Percentiles rank a stretch among this genome's conserved stretches.
These are phyloP conservation scores for Harringtonia aguacate DNA, from an alignment of 2,329 filamentous ascomycete genomes.

Conservation along the genomic window DNA sequence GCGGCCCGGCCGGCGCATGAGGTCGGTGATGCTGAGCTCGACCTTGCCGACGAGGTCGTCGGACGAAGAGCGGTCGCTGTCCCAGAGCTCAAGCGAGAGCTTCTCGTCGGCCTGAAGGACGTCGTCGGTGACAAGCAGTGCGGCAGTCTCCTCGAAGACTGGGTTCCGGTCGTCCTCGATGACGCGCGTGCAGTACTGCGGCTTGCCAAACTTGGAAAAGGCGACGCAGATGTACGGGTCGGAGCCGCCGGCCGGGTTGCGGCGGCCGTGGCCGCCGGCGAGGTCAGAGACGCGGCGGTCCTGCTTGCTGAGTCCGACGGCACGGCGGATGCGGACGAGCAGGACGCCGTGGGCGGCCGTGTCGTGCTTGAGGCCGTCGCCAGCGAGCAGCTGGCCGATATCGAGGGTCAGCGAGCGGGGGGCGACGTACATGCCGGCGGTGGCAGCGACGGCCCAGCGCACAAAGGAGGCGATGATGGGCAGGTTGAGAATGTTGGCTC, in stretches of 20 bases:
- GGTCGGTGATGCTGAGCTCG: slow-evolving; percentile 84
- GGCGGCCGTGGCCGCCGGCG: slow-evolving; percentile 69
- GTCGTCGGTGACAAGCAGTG: slow-evolving; percentile 76
- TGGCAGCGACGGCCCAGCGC: slow-evolving; percentile 84
- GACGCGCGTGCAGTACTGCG: slow-evolving; percentile 93
- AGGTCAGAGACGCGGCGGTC: slow-evolving; percentile 71
- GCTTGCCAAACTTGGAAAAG: slow-evolving; percentile 95
- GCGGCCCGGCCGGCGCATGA: slow-evolving; percentile 86
- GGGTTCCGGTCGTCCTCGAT: slow-evolving; percentile 93
- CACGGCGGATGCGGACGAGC: slow-evolving; percentile 85
- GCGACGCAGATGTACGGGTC: slow-evolving; percentile 93
- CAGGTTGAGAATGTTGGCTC: slow-evolving; percentile 83
- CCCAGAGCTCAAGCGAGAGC: slow-evolving; percentile 89
- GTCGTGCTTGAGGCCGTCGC: slow-evolving; percentile 86
- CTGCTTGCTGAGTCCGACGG: slow-evolving; percentile 81
- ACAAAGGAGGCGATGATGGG: slow-evolving; percentile 94
- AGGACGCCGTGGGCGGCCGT: slow-evolving; percentile 78
- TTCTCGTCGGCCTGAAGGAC: slow-evolving; percentile 91
- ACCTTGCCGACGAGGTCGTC: slow-evolving; percentile 95
- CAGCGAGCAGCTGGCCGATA: slow-evolving; percentile 79
- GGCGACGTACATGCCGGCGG: slow-evolving; percentile 83
- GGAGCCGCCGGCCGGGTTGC: slow-evolving; percentile 75
- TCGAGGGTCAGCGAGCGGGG: slow-evolving; percentile 92
- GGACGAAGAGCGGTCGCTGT: slow-evolving; percentile 82
- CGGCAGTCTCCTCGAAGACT: slow-evolving; percentile 80